These are phyloP conservation scores for Termitomyces sp. DNA, from an alignment of 768 basidiomycete species.

Conservation along the genomic window DNA sequence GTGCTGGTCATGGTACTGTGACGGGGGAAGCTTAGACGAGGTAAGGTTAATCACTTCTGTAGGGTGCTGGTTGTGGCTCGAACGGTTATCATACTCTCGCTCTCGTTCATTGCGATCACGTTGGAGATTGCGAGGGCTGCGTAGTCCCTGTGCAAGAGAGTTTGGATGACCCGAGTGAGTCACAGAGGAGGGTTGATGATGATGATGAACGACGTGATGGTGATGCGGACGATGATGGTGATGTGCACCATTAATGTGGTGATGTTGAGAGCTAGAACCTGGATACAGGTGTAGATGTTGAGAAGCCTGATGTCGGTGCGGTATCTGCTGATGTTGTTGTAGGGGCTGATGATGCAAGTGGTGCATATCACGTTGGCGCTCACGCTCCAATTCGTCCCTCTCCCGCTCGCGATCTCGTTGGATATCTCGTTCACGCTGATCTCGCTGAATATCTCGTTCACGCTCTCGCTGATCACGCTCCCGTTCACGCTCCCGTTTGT, in stretches of 20 bases:
- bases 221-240: constrained; percentile 46
- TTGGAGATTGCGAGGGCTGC: constrained; percentile 17
- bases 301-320: constrained; percentile 27
- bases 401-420: constrained; percentile 20
- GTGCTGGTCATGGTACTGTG: constrained; percentile 26
- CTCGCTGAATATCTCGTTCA: constrained; percentile 18
- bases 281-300: constrained; percentile 28
- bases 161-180: constrained; percentile 19
- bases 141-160: constrained; percentile 22
- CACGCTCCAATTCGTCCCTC: constrained; percentile 12
- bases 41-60: constrained; percentile 49
- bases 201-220: constrained; percentile 43
- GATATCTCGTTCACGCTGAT: constrained; percentile 18
- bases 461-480: background rate
- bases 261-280: constrained; percentile 20
- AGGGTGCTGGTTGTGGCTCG: constrained; percentile 32
- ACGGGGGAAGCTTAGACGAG: constrained; percentile 24
- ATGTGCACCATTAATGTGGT: constrained; percentile 34
- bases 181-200: constrained; percentile 21
- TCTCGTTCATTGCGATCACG: constrained; percentile 19
- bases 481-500: constrained; percentile 10
- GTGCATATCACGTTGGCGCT: constrained; percentile 22
- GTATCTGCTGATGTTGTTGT: constrained; percentile 19
- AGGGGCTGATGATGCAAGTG: constrained; percentile 32
- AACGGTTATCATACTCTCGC: constrained; percentile 24